Conservation (phyloP, 176 grass and related monocot species). For the Secale cereale region DNA sequence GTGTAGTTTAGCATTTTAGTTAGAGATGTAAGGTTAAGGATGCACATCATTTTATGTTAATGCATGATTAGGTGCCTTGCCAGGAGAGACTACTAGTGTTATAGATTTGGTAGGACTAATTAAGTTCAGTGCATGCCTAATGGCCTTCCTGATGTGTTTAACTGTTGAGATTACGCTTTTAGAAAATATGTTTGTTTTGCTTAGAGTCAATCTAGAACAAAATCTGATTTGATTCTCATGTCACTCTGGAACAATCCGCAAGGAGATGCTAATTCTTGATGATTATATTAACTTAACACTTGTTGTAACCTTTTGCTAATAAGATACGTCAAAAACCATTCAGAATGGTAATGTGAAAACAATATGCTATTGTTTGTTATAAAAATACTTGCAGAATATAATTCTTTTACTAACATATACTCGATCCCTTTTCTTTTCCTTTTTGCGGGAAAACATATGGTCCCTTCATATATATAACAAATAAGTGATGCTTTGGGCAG, state of each 20-base stretch:
- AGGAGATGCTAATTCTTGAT: background rate
- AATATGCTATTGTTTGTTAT: background rate
- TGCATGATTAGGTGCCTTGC: background rate
- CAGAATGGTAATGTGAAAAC: background rate
- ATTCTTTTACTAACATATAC: background rate
- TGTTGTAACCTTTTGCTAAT: background rate
- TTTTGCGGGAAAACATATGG: background rate
- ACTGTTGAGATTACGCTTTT: background rate
- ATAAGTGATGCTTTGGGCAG: background rate
- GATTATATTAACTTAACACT: background rate
- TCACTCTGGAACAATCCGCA: background rate
- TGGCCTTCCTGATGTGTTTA: background rate
- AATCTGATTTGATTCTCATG: background rate
- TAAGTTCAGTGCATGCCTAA: background rate
- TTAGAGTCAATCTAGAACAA: slow-evolving; percentile 9
- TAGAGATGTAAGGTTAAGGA: background rate
- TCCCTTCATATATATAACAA: background rate
- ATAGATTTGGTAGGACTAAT: background rate
- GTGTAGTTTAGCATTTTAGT: background rate
- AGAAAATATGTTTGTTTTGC: background rate
- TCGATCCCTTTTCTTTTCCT: no score
- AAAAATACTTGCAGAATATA: background rate
- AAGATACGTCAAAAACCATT: background rate
- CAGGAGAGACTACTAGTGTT: background rate
- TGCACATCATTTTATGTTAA: slow-evolving; percentile 46